These are phyloP conservation scores for Macadamia integrifolia DNA, from an alignment of 164 flowering plant genomes.

Conservation along the genomic window DNA sequence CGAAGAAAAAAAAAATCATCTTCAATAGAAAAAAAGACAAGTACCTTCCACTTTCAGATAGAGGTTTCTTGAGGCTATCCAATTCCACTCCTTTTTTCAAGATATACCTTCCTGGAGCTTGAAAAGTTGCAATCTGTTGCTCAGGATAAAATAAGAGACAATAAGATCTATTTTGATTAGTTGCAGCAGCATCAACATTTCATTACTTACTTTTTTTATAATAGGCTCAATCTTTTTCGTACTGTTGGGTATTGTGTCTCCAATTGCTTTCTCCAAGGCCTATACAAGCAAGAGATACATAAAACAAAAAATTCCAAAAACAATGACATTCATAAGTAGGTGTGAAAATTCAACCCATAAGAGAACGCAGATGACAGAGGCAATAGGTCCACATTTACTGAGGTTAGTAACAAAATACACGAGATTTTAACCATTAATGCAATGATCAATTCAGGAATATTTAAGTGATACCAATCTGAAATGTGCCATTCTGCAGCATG, in stretches of 20 bases:
- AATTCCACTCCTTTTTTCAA: slow-evolving; percentile 60
- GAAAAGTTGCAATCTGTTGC: slow-evolving; percentile 74
- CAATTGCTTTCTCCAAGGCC: slow-evolving; percentile 83
- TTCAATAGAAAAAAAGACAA: slow-evolving; percentile 2
- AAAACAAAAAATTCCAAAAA: too few relatives aligned
- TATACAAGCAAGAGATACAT: slow-evolving; percentile 17
- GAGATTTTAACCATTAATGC: too few relatives aligned
- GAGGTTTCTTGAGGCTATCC: slow-evolving; percentile 56
- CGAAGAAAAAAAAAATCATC: background rate
- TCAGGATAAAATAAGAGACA: slow-evolving; percentile 24
- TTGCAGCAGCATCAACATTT: slow-evolving; percentile 9
- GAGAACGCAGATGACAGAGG: too few relatives aligned
- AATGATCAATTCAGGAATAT: too few relatives aligned
- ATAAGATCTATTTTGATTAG: slow-evolving; percentile 1
- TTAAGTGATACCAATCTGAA: too few relatives aligned
- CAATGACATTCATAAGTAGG: too few relatives aligned
- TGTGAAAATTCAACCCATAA: too few relatives aligned
- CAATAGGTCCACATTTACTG: too few relatives aligned
- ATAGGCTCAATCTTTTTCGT: slow-evolving; percentile 60
- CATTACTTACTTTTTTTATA: slow-evolving; percentile 53
- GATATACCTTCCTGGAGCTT: slow-evolving; percentile 79
- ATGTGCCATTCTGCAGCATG: too few relatives aligned
- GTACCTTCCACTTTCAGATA: slow-evolving; percentile 73
- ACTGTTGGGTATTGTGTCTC: slow-evolving; percentile 58
- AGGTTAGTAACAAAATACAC: too few relatives aligned